Percentiles rank a stretch among this genome's conserved stretches.
Conservation (phyloP, 192 early-diverging fungal species). For the Backusella mclennaniae region DNA sequence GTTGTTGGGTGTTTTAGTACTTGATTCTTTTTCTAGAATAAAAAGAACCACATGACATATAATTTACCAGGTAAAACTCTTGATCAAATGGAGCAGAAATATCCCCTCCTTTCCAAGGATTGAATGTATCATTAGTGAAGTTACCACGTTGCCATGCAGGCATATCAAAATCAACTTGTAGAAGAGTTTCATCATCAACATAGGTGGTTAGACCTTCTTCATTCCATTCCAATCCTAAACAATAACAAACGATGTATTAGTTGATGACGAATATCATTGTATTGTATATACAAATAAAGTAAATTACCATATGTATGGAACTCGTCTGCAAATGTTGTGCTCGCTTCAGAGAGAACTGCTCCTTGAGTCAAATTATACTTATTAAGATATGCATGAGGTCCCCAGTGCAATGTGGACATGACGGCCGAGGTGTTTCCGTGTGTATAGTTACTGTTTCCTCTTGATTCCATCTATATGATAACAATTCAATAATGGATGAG, state of each 20-base stretch:
- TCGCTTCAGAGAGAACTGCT: conserved; percentile 24
- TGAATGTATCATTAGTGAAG: conserved; percentile 47
- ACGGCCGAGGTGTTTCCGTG: conserved; percentile 37
- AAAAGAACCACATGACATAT: conserved; percentile 11
- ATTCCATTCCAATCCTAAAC: conserved; percentile 54
- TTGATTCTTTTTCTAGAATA: neutral
- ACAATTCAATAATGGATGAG: neutral
- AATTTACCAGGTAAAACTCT: conserved; percentile 48
- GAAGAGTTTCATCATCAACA: conserved; percentile 48
- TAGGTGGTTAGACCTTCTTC: conserved; percentile 51
- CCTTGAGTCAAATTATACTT: conserved; percentile 43
- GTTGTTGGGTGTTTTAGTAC: neutral
- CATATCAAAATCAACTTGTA: conserved; percentile 51
- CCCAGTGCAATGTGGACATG: conserved; percentile 63
- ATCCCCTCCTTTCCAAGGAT: conserved; percentile 48
- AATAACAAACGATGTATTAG: conserved; percentile 22
- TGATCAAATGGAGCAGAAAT: conserved; percentile 63
- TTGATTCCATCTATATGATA: conserved; percentile 39
- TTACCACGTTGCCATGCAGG: conserved; percentile 48
- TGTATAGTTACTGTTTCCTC: conserved; percentile 50
- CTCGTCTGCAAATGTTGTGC: conserved; percentile 48
- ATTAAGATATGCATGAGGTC: conserved; percentile 49
- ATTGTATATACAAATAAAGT: neutral
- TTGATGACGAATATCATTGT: neutral
- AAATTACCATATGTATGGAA: conserved; percentile 51